Conservation (phyloP, 2,329 filamentous ascomycete species). For the Fusarium liriodendri region DNA sequence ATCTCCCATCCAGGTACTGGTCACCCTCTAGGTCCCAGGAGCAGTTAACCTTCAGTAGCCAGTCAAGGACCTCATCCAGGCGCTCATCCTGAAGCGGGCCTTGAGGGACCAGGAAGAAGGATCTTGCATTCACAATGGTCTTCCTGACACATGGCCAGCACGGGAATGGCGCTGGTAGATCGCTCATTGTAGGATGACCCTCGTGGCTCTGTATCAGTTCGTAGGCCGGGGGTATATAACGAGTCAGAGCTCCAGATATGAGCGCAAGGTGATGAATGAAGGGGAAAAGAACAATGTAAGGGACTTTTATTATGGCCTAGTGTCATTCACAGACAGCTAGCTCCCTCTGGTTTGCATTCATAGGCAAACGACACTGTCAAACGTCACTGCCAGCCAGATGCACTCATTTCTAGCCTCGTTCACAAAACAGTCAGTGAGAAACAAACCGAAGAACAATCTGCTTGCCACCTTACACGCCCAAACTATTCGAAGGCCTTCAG, state of each 20-base stretch:
- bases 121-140: background rate
- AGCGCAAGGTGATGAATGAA: background rate
- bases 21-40: too few species aligned
- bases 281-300: background rate
- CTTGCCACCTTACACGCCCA: background rate
- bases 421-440: background rate
- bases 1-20: too few species aligned
- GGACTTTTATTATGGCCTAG: background rate
- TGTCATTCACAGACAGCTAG: background rate
- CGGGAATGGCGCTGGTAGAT: background rate
- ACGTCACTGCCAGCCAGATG: background rate
- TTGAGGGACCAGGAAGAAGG: background rate
- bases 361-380: background rate
- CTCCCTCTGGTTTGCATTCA: background rate
- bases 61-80: background rate
- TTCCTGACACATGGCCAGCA: background rate
- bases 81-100: background rate
- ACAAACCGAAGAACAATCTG: background rate
- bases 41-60: too few species aligned
- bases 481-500: background rate
- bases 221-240: background rate
- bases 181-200: background rate
- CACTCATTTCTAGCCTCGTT: background rate
- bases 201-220: background rate
- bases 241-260: background rate